Conservation (phyloP, 192 early-diverging fungal genomes). For the Pilaira anomala region DNA sequence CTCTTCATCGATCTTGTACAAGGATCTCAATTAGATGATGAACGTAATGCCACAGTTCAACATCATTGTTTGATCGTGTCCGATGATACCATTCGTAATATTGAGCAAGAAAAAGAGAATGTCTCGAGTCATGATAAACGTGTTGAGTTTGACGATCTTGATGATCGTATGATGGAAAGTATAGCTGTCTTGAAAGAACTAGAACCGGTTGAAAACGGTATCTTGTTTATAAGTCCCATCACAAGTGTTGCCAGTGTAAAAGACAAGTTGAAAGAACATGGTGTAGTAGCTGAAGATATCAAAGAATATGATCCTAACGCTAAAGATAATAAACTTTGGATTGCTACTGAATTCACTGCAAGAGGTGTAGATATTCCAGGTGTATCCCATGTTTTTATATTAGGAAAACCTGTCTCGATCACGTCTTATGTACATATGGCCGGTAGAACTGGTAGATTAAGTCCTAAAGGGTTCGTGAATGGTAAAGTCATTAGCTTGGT, state of each 20-base stretch:
- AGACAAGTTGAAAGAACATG: slow-evolving; percentile 31
- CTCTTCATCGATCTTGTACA: slow-evolving; percentile 57
- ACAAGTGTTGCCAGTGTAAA: slow-evolving; percentile 35
- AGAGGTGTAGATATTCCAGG: slow-evolving; percentile 83
- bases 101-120: slow-evolving; percentile 12
- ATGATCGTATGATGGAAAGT: slow-evolving; percentile 51
- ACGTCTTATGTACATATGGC: slow-evolving; percentile 86
- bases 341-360: slow-evolving; percentile 73
- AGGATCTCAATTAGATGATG: slow-evolving; percentile 17
- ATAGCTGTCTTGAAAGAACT: slow-evolving; percentile 41
- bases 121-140: background rate
- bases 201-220: slow-evolving; percentile 42
- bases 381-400: slow-evolving; percentile 77
- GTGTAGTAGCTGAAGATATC: slow-evolving; percentile 37
- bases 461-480: slow-evolving; percentile 40
- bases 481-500: slow-evolving; percentile 49
- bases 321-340: slow-evolving; percentile 12
- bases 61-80: slow-evolving; percentile 53
- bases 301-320: slow-evolving; percentile 18
- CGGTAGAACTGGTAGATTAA: slow-evolving; percentile 80
- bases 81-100: slow-evolving; percentile 43
- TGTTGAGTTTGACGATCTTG: slow-evolving; percentile 31
- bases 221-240: slow-evolving; percentile 45
- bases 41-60: slow-evolving; percentile 34
- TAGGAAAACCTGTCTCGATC: slow-evolving; percentile 67